These are phyloP conservation scores for Kodamaea ohmeri DNA, from an alignment of 1,139 yeast species.

Conservation along the genomic window DNA sequence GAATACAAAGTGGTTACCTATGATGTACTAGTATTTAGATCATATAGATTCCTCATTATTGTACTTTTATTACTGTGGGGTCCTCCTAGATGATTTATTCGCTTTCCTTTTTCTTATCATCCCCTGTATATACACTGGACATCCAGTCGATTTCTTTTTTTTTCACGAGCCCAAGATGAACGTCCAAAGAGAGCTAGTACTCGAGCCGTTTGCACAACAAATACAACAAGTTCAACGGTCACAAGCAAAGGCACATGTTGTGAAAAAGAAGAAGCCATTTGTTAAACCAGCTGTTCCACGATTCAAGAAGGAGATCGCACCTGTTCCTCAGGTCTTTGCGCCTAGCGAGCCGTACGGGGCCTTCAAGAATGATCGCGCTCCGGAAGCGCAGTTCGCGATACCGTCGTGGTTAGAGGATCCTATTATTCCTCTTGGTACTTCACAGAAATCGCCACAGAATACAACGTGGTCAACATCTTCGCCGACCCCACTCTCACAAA, in stretches of 20 bases:
- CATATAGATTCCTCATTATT: too few species aligned
- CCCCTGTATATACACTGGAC: not conserved
- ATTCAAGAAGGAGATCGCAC: slow-evolving; percentile 6
- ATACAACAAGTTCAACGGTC: slow-evolving; percentile 32
- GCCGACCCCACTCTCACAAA: not conserved
- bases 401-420: slow-evolving; percentile 4
- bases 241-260: slow-evolving; percentile 22
- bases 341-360: slow-evolving; percentile 4
- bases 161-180: slow-evolving; percentile 4
- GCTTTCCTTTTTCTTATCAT: too few species aligned
- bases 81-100: too few species aligned
- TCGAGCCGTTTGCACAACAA: slow-evolving; percentile 36
- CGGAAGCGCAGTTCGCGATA: not conserved
- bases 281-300: not conserved
- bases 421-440: not conserved
- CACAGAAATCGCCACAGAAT: not conserved
- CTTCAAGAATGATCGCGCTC: slow-evolving; percentile 2
- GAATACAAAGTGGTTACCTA: too few species aligned
- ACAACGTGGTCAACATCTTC: slow-evolving; percentile 13
- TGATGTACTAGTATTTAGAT: too few species aligned
- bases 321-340: slow-evolving; percentile 9
- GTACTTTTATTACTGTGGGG: too few species aligned
- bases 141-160: not conserved
- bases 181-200: slow-evolving; percentile 25
- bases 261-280: not conserved